Evolutionary conservation across 768 basidiomycete genomes (phyloP).

Genomic region (Trichaptum fuscoviolaceum): DNA sequence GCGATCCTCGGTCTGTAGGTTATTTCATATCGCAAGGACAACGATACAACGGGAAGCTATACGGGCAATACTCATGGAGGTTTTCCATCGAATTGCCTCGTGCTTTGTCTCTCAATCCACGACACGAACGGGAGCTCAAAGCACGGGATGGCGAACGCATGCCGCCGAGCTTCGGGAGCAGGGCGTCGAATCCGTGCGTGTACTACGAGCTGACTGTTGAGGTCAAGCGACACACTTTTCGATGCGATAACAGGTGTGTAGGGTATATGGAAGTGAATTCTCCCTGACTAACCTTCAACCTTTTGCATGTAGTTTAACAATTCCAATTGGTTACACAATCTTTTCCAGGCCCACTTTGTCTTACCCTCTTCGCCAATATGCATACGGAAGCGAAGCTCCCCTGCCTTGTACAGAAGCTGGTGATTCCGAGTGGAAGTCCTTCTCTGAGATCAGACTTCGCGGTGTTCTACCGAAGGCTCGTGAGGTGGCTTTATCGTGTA

Average conservation of each 20-base stretch:
- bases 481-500: constrained; percentile 10
- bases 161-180: constrained; percentile 51
- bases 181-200: constrained; percentile 48
- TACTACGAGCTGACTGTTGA: constrained; percentile 50
- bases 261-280: background rate
- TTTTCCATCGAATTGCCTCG: constrained; percentile 43
- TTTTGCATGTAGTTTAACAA: constrained; percentile 26
- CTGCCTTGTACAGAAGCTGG: constrained; percentile 34
- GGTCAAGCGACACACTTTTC: constrained; percentile 42
- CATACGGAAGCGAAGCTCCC: constrained; percentile 26
- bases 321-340: constrained; percentile 29
- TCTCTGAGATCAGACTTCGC: constrained; percentile 24
- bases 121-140: constrained; percentile 27
- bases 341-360: constrained; percentile 28
- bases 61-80: constrained; percentile 43
- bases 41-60: constrained; percentile 27
- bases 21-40: background rate
- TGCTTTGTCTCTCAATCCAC: constrained; percentile 29
- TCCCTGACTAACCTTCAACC: background rate
- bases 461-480: constrained; percentile 32
- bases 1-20: background rate
- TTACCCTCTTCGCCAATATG: constrained; percentile 30
- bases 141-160: constrained; percentile 30
- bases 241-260: constrained; percentile 43
- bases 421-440: constrained; percentile 34